phyloP scores from a whole-genome alignment of 192 early-diverging fungal species.

The Gonapodya prolifera region DNA sequence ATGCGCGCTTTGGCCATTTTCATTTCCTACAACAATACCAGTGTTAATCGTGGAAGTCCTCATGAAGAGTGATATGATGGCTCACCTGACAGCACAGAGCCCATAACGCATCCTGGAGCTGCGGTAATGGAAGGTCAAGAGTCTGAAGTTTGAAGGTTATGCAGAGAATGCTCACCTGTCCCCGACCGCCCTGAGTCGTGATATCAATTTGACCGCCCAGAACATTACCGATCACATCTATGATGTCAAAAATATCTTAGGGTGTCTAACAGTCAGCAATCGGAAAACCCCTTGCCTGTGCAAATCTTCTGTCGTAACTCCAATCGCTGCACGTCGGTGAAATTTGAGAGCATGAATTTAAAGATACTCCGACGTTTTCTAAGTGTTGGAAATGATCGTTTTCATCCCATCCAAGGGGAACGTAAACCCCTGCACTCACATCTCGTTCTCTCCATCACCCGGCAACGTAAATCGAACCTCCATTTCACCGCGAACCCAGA shows the following conservation, averaged over 20 bases:
- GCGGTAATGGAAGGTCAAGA: neutral
- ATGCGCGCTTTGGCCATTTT: neutral
- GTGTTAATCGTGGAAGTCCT: too few species aligned
- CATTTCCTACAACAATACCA: neutral
- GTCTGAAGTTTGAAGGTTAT: neutral
- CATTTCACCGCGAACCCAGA: neutral
- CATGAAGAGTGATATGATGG: too few species aligned
- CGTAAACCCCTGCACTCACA: neutral
- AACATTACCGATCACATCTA: neutral
- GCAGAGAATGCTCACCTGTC: neutral
- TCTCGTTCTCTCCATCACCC: neutral
- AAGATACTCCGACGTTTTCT: neutral
- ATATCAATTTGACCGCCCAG: neutral
- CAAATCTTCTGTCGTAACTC: neutral
- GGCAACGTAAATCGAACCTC: neutral
- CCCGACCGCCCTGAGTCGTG: neutral
- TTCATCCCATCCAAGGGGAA: neutral
- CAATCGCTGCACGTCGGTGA: neutral
- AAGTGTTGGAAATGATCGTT: neutral
- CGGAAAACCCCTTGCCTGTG: neutral
- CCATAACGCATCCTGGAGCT: neutral
- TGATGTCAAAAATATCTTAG: too few species aligned
- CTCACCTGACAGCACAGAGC: neutral
- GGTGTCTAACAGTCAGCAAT: neutral
- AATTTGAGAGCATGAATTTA: neutral